Base-by-base conservation (phyloP, 2,329 filamentous ascomycete species). In the Colletotrichum cuscutae region DNA sequence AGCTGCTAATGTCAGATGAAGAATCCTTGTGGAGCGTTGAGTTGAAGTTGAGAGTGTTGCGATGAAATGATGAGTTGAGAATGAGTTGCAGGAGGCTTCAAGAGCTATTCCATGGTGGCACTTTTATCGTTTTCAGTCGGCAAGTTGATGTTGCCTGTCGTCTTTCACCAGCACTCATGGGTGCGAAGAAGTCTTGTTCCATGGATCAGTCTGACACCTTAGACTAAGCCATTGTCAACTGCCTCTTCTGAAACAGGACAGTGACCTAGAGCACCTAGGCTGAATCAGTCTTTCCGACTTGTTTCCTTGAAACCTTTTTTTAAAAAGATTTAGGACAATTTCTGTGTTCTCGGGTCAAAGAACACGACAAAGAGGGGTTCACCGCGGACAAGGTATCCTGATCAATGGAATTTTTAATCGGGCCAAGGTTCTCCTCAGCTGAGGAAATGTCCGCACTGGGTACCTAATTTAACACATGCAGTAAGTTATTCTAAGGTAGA, bases 71-170 rank as follows among this genome's bases (percentile, higher is more conserved):
- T 42, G 13, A 22, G 24, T 15, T 56, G 13, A 26, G 3, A 28
- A 24, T 30, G 15, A 22, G 37, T 15, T 3, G 19, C 5, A 22
- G 32, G 37, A 12, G 8, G 13, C 6, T 19, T 54, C 8, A 19
- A 9, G 1, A 6, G 3, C 1, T 5, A n/a, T 1, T n/a, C 2
- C 3, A 13, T 15, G 19, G 8, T 3, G n/a, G n/a, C n/a, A 8
- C 12, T 35, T 63, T 35, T 53, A 35, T 42, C 15, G 11, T 28
- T 35, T 26, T 19, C 37, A 19, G 22, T 5, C 7, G 26, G 11
- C 3, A 9, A 11, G 13, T 4, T n/a, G 12, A 56, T 19, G 15
- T 8, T 28, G 3, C 9, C 4, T n/a, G 2, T 15, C 8, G 22
- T 65, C 52, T 65, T 57, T 65, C 15, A 22, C 28, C 6, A 9